A percentile compares a stretch with the other conserved stretches of the same genome.
Conservation (phyloP, 129 eudicot species). For the Centrapalus pauciflorus region DNA sequence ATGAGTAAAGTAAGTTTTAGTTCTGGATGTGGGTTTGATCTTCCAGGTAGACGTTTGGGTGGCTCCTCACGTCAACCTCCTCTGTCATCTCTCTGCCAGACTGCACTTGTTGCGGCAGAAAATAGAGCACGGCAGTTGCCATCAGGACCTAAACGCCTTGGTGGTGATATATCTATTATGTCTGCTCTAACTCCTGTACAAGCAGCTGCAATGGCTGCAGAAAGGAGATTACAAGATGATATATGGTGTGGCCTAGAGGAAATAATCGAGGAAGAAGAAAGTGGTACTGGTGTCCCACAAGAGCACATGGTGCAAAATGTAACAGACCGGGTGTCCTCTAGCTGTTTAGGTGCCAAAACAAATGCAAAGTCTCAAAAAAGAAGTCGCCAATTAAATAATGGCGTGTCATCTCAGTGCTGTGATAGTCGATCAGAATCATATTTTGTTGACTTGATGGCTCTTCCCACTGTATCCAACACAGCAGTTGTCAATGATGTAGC, state of each 20-base stretch:
- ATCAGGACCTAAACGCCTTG: conserved; percentile 75
- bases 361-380: conserved; percentile 41
- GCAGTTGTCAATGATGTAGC: neutral
- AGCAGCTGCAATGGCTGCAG: conserved; percentile 99
- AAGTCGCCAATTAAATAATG: conserved; percentile 21
- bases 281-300: conserved; percentile 20
- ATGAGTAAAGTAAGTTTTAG: conserved; percentile 70
- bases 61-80: conserved; percentile 60
- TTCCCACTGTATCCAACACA: conserved; percentile 20
- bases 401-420: neutral
- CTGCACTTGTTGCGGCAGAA: conserved; percentile 65
- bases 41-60: conserved; percentile 81
- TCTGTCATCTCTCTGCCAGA: conserved; percentile 59
- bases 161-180: conserved; percentile 80
- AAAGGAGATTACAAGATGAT: conserved; percentile 80
- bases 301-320: conserved; percentile 21
- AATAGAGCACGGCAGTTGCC: conserved; percentile 59
- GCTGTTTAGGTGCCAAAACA: conserved; percentile 17
- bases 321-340: conserved; percentile 21
- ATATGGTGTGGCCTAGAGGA: conserved; percentile 83
- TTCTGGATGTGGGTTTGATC: conserved; percentile 74
- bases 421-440: conserved; percentile 15
- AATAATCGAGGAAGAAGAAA: conserved; percentile 43
- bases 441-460: conserved; percentile 37
- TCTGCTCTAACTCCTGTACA: conserved; percentile 66